phyloP scores from a whole-genome alignment of 805 yeast species.

The Teunomyces cretensis region DNA sequence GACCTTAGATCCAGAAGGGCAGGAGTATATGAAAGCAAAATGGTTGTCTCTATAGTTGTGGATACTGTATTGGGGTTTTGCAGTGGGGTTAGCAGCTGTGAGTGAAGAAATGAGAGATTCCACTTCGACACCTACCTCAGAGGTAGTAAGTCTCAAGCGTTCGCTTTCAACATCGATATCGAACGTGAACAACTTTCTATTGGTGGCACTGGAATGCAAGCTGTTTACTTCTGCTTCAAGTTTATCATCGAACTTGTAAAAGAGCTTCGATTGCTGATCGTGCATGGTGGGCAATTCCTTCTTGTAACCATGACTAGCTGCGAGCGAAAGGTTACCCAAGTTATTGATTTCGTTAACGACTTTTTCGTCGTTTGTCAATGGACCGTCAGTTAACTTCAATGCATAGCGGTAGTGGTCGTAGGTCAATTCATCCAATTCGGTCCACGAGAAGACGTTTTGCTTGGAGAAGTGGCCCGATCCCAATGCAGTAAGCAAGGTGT shows the following conservation, averaged over 20 bases:
- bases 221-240: conserved; percentile 26
- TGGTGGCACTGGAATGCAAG: conserved; percentile 15
- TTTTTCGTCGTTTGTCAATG: conserved; percentile 61
- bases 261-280: conserved; percentile 14
- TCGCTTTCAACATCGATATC: conserved; percentile 53
- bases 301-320: conserved; percentile 19
- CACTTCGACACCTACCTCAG: conserved; percentile 17
- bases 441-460: conserved; percentile 44
- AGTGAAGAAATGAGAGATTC: conserved; percentile 21
- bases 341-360: conserved; percentile 44
- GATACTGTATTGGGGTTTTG: conserved; percentile 60
- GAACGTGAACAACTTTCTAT: conserved; percentile 43
- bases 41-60: conserved; percentile 41
- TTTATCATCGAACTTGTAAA: conserved; percentile 25
- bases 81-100: conserved; percentile 18
- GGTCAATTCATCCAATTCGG: conserved; percentile 55
- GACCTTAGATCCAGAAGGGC: conserved; percentile 89
- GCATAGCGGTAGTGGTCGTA: conserved; percentile 41
- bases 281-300: conserved; percentile 39
- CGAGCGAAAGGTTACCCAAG: conserved; percentile 29
- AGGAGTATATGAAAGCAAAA: conserved; percentile 70
- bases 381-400: conserved; percentile 28
- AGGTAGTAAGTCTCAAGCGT: conserved; percentile 24
- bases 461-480: conserved; percentile 60
- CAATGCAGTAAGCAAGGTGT: conserved; percentile 68